These are phyloP conservation scores for Pseudopyrenochaeta lycopersici DNA, from an alignment of 2,329 filamentous ascomycete species.

Conservation along the genomic window DNA sequence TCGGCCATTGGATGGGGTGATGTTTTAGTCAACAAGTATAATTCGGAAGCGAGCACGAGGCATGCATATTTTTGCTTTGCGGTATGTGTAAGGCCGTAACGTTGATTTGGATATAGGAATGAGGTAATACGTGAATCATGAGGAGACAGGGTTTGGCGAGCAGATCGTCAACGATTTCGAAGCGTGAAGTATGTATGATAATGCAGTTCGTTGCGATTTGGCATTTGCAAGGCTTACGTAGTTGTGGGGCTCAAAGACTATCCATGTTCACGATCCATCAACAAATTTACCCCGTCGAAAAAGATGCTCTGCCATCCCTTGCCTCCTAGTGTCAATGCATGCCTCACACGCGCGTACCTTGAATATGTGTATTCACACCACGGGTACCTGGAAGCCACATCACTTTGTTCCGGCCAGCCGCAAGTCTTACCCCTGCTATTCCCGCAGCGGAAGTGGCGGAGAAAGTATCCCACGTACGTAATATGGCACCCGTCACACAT, in stretches of 20 bases:
- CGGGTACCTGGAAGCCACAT: background rate
- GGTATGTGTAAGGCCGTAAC: background rate
- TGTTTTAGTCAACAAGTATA: conserved; percentile 2
- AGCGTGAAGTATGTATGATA: too few relatives aligned
- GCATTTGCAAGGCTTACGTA: too few relatives aligned
- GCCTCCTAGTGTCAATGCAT: background rate
- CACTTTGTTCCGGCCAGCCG: background rate
- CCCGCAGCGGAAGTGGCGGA: conserved; percentile 15
- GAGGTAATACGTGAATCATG: background rate
- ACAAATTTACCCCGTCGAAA: background rate
- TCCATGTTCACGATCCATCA: too few relatives aligned
- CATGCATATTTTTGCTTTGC: background rate
- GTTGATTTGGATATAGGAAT: background rate
- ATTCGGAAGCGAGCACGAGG: background rate
- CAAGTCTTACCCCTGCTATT: background rate
- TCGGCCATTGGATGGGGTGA: conserved; percentile 11
- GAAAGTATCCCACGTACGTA: conserved; percentile 13
- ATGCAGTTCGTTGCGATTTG: too few relatives aligned
- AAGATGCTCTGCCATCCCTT: background rate
- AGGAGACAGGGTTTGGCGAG: background rate
- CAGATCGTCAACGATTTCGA: too few relatives aligned
- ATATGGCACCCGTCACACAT: conserved; percentile 1
- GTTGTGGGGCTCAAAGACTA: too few relatives aligned
- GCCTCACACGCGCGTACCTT: background rate
- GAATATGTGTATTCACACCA: background rate